These are phyloP conservation scores for Ettlia oleoabundans DNA, from an alignment of 139 green algal species.

Conservation along the genomic window DNA sequence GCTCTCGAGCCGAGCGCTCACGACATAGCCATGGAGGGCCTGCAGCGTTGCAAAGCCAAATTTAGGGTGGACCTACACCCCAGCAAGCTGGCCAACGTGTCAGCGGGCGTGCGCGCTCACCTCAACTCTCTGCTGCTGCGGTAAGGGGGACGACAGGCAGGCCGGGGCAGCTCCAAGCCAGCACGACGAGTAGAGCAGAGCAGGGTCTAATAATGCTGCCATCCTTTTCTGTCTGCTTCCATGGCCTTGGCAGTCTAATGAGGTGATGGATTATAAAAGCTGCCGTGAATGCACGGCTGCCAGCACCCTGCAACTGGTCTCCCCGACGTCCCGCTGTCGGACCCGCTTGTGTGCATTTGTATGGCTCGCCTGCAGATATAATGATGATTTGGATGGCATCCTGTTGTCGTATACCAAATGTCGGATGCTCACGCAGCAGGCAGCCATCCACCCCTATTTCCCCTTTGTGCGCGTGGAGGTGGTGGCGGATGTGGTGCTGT, in stretches of 20 bases:
- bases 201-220: not conserved
- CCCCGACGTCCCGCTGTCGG: too few relatives aligned
- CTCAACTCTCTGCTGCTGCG: conserved; percentile 51
- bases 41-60: not conserved
- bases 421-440: conserved; percentile 40
- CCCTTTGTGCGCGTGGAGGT: conserved; percentile 60
- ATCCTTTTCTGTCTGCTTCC: not conserved
- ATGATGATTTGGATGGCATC: conserved; percentile 60
- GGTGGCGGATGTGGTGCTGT: conserved; percentile 50
- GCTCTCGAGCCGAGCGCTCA: too few relatives aligned
- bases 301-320: too few relatives aligned
- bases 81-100: conserved; percentile 32
- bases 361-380: conserved; percentile 48
- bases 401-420: conserved; percentile 53
- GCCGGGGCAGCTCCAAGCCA: too few relatives aligned
- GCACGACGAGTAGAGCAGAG: too few relatives aligned
- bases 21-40: conserved; percentile 15
- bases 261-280: too few relatives aligned
- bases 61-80: conserved; percentile 64
- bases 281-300: too few relatives aligned
- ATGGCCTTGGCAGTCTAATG: too few relatives aligned
- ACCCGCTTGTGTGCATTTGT: not conserved
- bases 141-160: conserved; percentile 32
- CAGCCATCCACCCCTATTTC: conserved; percentile 66
- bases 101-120: conserved; percentile 52